Conservation (phyloP, 1,284 basidiomycete species). For the Puccinia polysora region DNA sequence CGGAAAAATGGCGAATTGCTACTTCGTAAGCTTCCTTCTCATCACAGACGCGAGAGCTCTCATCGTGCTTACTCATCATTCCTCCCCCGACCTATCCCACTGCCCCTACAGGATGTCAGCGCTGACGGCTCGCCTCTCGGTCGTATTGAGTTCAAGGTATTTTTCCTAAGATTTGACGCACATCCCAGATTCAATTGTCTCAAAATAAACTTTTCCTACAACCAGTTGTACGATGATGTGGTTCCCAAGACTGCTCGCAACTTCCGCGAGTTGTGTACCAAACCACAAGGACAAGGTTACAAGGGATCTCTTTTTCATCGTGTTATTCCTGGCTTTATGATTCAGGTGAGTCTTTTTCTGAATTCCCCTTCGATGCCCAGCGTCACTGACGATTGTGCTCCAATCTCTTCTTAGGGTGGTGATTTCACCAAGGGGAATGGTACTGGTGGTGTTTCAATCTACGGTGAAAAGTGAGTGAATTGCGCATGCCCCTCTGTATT, state of each 20-base stretch:
- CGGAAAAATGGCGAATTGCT: conserved; percentile 10
- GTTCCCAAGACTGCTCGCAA: conserved; percentile 51
- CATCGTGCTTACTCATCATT: neutral
- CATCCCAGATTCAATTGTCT: neutral
- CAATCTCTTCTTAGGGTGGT: conserved; percentile 49
- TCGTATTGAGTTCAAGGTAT: conserved; percentile 34
- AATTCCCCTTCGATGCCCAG: neutral
- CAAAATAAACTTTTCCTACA: neutral
- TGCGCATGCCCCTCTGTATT: neutral
- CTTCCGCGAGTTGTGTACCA: conserved; percentile 51
- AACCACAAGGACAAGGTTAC: conserved; percentile 47
- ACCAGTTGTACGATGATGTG: conserved; percentile 40
- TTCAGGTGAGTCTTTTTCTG: conserved; percentile 4
- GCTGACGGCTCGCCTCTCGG: conserved; percentile 24
- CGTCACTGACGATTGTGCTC: too few relatives aligned
- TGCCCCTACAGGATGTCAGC: conserved; percentile 18
- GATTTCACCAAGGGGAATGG: conserved; percentile 53
- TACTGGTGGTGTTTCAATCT: conserved; percentile 51
- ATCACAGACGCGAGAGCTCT: too few relatives aligned
- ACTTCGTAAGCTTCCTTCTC: conserved; percentile 2
- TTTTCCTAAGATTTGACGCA: neutral
- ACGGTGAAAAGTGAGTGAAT: conserved; percentile 40
- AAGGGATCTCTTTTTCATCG: conserved; percentile 46
- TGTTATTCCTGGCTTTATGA: conserved; percentile 36
- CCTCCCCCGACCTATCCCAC: neutral